Percentiles rank a stretch among this genome's conserved stretches.
phyloP scores from a whole-genome alignment of 2,329 filamentous ascomycete genomes.

The Fusarium circinatum region DNA sequence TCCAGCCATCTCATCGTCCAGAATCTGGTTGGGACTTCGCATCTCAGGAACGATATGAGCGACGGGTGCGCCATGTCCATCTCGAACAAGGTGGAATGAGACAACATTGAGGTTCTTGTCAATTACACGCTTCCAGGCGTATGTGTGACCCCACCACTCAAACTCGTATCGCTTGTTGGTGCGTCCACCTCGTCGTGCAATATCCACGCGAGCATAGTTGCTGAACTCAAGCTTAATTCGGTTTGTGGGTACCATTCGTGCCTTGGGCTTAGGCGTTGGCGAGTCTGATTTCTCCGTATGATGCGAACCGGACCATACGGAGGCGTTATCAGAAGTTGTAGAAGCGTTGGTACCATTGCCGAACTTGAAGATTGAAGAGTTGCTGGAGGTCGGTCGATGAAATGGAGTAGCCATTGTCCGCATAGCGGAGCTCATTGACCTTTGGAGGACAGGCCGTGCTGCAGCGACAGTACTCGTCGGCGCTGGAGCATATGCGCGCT shows the following conservation, averaged over 20 bases:
- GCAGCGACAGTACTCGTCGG: slow-evolving; percentile 38
- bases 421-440: slow-evolving; percentile 57
- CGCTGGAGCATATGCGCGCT: slow-evolving; percentile 67
- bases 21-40: slow-evolving; percentile 74
- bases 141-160: slow-evolving; percentile 90
- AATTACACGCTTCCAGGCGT: slow-evolving; percentile 84
- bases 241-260: slow-evolving; percentile 69
- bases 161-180: slow-evolving; percentile 85
- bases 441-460: slow-evolving; percentile 59
- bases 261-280: slow-evolving; percentile 48
- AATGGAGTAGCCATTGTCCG: slow-evolving; percentile 55
- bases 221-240: slow-evolving; percentile 92
- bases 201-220: slow-evolving; percentile 93
- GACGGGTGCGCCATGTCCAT: slow-evolving; percentile 69
- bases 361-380: slow-evolving; percentile 38
- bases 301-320: slow-evolving; percentile 42
- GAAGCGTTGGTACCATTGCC: slow-evolving; percentile 23
- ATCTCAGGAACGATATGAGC: slow-evolving; percentile 88
- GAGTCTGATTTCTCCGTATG: slow-evolving; percentile 28
- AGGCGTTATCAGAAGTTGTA: slow-evolving; percentile 36
- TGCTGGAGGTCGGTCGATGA: slow-evolving; percentile 42
- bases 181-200: slow-evolving; percentile 74
- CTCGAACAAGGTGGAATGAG: slow-evolving; percentile 82
- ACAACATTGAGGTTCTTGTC: slow-evolving; percentile 74
- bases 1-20: slow-evolving; percentile 79